These are phyloP conservation scores for Gossypium raimondii DNA, from an alignment of 345 rosid genomes.

Conservation along the genomic window DNA sequence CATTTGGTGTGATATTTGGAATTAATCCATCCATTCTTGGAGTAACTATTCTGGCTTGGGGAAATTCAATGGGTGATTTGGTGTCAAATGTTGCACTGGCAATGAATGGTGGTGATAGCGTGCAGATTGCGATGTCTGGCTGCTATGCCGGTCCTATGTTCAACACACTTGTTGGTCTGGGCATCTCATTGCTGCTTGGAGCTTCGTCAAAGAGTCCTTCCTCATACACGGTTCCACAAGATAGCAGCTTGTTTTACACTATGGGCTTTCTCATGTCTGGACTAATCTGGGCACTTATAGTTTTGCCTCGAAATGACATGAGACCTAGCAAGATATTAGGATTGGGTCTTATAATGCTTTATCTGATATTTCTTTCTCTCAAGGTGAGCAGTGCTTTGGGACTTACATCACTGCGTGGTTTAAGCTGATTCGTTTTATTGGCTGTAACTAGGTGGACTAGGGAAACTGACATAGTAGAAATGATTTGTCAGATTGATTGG, in stretches of 20 bases:
- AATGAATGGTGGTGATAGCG: constrained; percentile 68
- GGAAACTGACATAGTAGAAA: background rate
- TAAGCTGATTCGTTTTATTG: constrained; percentile 5
- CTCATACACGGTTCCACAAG: constrained; percentile 49
- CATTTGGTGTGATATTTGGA: constrained; percentile 57
- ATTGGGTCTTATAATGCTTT: constrained; percentile 37
- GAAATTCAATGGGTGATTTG: constrained; percentile 93
- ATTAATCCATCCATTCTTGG: constrained; percentile 86
- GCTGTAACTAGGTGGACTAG: background rate
- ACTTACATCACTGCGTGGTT: constrained; percentile 27
- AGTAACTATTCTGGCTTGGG: constrained; percentile 89
- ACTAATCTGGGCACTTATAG: constrained; percentile 56
- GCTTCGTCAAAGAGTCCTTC: constrained; percentile 62
- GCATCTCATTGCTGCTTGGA: constrained; percentile 64
- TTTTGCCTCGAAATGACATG: constrained; percentile 69
- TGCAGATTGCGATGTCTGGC: constrained; percentile 82
- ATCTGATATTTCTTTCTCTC: constrained; percentile 39
- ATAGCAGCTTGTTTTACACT: constrained; percentile 58
- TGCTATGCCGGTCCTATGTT: constrained; percentile 99
- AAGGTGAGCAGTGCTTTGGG: constrained; percentile 38
- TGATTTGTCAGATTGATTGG: background rate
- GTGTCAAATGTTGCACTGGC: constrained; percentile 77
- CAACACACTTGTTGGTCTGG: constrained; percentile 79
- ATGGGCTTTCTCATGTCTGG: constrained; percentile 65
- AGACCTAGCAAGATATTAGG: constrained; percentile 60